Conservation (phyloP, 2,329 filamentous ascomycete species). For the Microsporum audouinii region DNA sequence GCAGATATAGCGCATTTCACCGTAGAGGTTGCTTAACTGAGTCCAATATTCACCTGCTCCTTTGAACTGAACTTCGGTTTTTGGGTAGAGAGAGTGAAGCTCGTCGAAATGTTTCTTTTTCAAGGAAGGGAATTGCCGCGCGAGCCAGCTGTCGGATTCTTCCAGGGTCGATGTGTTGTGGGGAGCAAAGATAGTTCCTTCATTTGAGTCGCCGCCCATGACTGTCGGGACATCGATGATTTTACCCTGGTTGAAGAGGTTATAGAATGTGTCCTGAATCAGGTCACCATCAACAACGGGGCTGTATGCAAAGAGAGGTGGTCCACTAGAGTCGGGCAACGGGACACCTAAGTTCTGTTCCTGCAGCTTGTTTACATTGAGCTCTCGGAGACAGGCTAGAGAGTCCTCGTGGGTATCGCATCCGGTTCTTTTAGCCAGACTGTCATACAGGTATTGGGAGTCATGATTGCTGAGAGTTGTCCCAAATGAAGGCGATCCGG, state of each 20-base stretch:
- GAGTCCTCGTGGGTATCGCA: conserved; percentile 31
- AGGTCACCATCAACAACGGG: conserved; percentile 43
- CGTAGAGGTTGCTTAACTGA: conserved; percentile 48
- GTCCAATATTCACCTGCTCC: conserved; percentile 41
- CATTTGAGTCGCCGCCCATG: conserved; percentile 51
- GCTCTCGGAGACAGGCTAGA: conserved; percentile 39
- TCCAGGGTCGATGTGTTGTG: conserved; percentile 35
- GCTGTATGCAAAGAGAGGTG: conserved; percentile 42
- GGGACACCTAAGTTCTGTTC: conserved; percentile 36
- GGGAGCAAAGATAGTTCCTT: conserved; percentile 53
- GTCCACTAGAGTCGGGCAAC: conserved; percentile 32
- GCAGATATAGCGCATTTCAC: conserved; percentile 55
- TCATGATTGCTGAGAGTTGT: conserved; percentile 38
- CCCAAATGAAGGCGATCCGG: conserved; percentile 45
- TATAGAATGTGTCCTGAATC: conserved; percentile 40
- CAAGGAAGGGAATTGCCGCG: conserved; percentile 48
- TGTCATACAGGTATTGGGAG: conserved; percentile 43
- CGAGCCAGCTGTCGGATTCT: conserved; percentile 46
- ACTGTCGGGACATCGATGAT: conserved; percentile 45
- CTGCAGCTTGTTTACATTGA: conserved; percentile 37
- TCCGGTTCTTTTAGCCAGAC: conserved; percentile 38
- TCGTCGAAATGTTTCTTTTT: conserved; percentile 39
- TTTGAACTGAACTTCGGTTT: conserved; percentile 38
- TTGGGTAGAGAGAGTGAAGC: conserved; percentile 48
- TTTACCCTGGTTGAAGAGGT: conserved; percentile 38